A percentile compares a stretch with the other conserved stretches of the same genome.
These are phyloP conservation scores for Cutaneotrichosporon spelunceum DNA, from an alignment of 1,284 basidiomycete species.

Conservation along the genomic window DNA sequence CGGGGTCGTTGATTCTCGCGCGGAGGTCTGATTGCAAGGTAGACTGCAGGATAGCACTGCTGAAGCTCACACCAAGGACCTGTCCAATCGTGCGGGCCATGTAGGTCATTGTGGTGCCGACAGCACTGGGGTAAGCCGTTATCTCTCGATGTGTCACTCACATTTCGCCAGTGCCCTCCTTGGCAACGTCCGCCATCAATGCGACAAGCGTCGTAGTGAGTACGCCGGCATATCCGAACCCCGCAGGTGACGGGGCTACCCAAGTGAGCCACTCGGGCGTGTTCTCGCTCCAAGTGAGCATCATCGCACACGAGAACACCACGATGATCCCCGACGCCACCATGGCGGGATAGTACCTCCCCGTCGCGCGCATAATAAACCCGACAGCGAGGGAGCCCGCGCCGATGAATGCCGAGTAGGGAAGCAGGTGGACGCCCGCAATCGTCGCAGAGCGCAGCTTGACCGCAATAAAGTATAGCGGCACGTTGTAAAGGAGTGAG, in stretches of 20 bases:
- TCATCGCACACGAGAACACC: slow-evolving; percentile 26
- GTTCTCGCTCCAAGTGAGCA: slow-evolving; percentile 40
- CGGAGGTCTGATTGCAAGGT: slow-evolving; percentile 67
- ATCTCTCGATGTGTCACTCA: slow-evolving; percentile 20
- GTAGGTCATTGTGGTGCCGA: slow-evolving; percentile 85
- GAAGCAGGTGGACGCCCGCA: slow-evolving; percentile 78
- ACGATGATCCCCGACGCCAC: slow-evolving; percentile 27
- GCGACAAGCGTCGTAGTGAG: slow-evolving; percentile 42
- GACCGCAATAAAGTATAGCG: slow-evolving; percentile 88
- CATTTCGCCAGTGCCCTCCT: slow-evolving; percentile 37
- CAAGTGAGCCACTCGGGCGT: slow-evolving; percentile 55
- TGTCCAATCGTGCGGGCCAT: slow-evolving; percentile 85
- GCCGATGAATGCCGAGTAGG: slow-evolving; percentile 62
- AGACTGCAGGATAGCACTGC: slow-evolving; percentile 72
- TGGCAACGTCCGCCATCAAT: slow-evolving; percentile 39
- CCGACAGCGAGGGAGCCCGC: slow-evolving; percentile 79
- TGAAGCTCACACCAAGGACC: slow-evolving; percentile 82
- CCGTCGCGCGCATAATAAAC: slow-evolving; percentile 78
- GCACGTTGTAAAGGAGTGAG: slow-evolving; percentile 80
- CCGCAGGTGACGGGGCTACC: slow-evolving; percentile 35
- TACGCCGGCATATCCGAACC: slow-evolving; percentile 42
- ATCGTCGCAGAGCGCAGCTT: slow-evolving; percentile 66
- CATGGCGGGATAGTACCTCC: slow-evolving; percentile 66
- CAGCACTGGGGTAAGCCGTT: slow-evolving; percentile 51
- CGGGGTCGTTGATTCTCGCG: slow-evolving; percentile 65